Base-by-base conservation (phyloP, 768 basidiomycete species). In the Leccinum pellstonianum region DNA sequence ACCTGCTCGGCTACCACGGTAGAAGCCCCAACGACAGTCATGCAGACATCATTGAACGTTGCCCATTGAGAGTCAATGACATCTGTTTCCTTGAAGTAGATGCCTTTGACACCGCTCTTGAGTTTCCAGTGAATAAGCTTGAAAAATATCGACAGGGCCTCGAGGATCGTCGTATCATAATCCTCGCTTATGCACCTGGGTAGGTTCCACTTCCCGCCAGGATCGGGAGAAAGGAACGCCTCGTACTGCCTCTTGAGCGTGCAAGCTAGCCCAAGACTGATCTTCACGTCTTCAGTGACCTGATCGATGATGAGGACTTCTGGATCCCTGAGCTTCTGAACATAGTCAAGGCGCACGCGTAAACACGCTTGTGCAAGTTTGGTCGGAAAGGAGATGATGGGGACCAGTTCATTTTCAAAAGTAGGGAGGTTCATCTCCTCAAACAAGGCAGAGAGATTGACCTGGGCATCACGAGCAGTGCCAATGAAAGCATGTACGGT, bases 11-110 rank as follows among this genome's bases (percentile, higher is more conserved):
- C 95, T 10, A 99, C 95, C 4, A 96, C 77, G 55, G 90, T 76
- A 19, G 96, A 94, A 23, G 95, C 97, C 5, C 92, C 92, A 19
- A 85, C 80, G 9, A 94, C 88, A 38, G 88, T 91, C 72, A 95
- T 80, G 59, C 93, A 94, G 54, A 96, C 93, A 71, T 92, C 91
- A 64, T 91, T 91, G 75, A 98, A 87, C 21, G 96, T 95, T 19
- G 91, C 88, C 91, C 95, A 96, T 67, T 98, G 95, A 6, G 90
- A 87, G 70, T 99, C 96, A 38, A 99, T 81, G n/a, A 98, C 86
- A 71, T 98, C 96, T 0, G 95, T 97, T 78, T 99, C 97, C 70
- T 95, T 94, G 80, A 98, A 95, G 74, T 96, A 91, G 52, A 95
- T 93, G 19, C 90, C 91, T 72, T 93, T 94, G 60, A 87, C 83